These are phyloP conservation scores for Juncus effusus DNA, from an alignment of 176 grass and related monocot genomes.

Conservation along the genomic window DNA sequence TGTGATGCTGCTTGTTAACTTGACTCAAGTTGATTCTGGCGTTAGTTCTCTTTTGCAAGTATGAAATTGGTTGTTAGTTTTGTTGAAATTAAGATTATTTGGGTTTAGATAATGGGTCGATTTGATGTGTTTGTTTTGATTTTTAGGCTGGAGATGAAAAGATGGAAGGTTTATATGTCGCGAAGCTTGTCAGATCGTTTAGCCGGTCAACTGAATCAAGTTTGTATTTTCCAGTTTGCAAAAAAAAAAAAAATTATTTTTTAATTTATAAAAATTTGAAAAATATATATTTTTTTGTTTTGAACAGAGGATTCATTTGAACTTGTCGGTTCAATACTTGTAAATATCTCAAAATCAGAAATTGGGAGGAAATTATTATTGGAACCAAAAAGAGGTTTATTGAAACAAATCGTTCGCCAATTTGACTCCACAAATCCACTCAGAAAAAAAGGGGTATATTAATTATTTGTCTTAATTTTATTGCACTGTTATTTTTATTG, in stretches of 20 bases:
- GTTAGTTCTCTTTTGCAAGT: constrained; percentile 65
- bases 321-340: constrained; percentile 76
- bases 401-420: constrained; percentile 79
- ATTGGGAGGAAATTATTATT: constrained; percentile 79
- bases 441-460: constrained; percentile 85
- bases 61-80: background rate
- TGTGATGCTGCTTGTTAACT: constrained; percentile 85
- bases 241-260: background rate
- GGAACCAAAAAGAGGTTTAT: constrained; percentile 72
- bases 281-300: constrained; percentile 3
- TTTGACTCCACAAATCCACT: constrained; percentile 91
- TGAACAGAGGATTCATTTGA: constrained; percentile 74
- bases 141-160: constrained; percentile 86
- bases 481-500: constrained; percentile 6
- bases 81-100: background rate
- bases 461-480: constrained; percentile 1
- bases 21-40: constrained; percentile 75
- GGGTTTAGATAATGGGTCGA: constrained; percentile 6
- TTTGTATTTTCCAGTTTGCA: background rate
- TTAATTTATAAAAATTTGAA: background rate
- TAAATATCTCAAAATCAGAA: constrained; percentile 94
- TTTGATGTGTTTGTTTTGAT: constrained; percentile 24
- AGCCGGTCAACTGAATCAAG: constrained; percentile 43
- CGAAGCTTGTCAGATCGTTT: constrained; percentile 84
- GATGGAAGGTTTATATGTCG: constrained; percentile 80